Conservation (phyloP, 1,284 basidiomycete species). For the Ceratobasidium papillatum region DNA sequence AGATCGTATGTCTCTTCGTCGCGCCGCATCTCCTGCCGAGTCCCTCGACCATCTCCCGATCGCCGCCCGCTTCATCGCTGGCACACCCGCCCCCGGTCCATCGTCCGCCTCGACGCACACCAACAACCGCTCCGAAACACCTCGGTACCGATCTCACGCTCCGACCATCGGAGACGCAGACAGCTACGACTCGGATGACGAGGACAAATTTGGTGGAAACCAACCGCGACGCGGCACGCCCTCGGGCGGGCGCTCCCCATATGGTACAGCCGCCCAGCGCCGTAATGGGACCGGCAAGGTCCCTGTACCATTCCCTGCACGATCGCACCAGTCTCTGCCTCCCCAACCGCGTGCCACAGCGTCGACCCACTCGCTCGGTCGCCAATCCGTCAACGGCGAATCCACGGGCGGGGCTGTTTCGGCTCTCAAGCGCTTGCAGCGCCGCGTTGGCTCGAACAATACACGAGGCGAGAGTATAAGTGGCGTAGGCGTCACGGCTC, state of each 20-base stretch:
- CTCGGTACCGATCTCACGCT: constrained; percentile 35
- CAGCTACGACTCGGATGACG: constrained; percentile 77
- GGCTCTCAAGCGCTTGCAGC: constrained; percentile 30
- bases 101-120: constrained; percentile 56
- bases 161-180: constrained; percentile 67
- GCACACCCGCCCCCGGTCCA: constrained; percentile 63
- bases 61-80: constrained; percentile 88
- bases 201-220: constrained; percentile 48
- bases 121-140: constrained; percentile 55
- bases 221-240: not conserved
- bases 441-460: constrained; percentile 14
- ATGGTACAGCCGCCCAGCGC: constrained; percentile 60
- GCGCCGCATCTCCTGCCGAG: constrained; percentile 67
- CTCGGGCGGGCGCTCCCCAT: constrained; percentile 65
- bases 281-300: constrained; percentile 24
- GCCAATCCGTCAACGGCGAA: constrained; percentile 61
- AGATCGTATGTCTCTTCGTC: constrained; percentile 55
- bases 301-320: constrained; percentile 74
- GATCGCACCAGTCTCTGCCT: constrained; percentile 82
- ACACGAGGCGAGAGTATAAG: constrained; percentile 26
- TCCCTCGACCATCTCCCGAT: constrained; percentile 86
- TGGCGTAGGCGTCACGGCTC: constrained; percentile 61
- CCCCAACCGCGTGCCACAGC: constrained; percentile 64
- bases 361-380: constrained; percentile 73
- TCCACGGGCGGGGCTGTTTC: constrained; percentile 62